These are phyloP conservation scores for Nothophoma quercina DNA, from an alignment of 2,329 filamentous ascomycete genomes.

Conservation along the genomic window DNA sequence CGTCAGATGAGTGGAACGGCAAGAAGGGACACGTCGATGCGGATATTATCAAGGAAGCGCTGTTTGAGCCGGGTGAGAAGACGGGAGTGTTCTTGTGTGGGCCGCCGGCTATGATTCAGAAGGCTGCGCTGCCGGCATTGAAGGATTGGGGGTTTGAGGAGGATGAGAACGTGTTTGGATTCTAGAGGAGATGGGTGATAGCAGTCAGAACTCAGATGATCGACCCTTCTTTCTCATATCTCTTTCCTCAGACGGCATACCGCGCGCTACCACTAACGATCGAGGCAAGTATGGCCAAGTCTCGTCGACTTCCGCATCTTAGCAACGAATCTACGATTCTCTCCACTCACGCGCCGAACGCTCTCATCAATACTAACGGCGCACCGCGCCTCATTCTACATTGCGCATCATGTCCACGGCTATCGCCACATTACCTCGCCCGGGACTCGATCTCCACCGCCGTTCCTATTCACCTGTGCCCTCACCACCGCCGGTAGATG, in stretches of 20 bases:
- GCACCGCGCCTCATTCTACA: neutral
- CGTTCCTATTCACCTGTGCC: neutral
- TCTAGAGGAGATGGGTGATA: slow-evolving; percentile 42
- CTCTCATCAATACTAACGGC: neutral
- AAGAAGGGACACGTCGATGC: slow-evolving; percentile 55
- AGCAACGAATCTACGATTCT: no score
- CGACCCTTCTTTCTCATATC: no score
- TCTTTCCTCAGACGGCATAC: neutral
- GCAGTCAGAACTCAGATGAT: no score
- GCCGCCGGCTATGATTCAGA: slow-evolving; percentile 60
- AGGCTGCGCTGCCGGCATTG: slow-evolving; percentile 59
- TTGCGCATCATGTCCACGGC: neutral
- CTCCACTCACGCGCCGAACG: neutral
- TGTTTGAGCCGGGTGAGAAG: slow-evolving; percentile 54
- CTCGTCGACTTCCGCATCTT: no score
- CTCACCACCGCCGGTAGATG: neutral
- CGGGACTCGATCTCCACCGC: slow-evolving; percentile 3
- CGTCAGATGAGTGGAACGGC: slow-evolving; percentile 56
- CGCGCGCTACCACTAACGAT: neutral
- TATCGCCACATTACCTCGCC: neutral
- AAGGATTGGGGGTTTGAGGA: slow-evolving; percentile 56
- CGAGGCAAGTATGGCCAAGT: neutral
- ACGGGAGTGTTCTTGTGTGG: slow-evolving; percentile 60
- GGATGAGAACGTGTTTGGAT: slow-evolving; percentile 56
- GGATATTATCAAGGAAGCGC: slow-evolving; percentile 50